Percentiles rank a stretch among this genome's conserved stretches.
These are phyloP conservation scores for Pythium aquatile DNA, from an alignment of 352 stramenopile species.

Conservation along the genomic window DNA sequence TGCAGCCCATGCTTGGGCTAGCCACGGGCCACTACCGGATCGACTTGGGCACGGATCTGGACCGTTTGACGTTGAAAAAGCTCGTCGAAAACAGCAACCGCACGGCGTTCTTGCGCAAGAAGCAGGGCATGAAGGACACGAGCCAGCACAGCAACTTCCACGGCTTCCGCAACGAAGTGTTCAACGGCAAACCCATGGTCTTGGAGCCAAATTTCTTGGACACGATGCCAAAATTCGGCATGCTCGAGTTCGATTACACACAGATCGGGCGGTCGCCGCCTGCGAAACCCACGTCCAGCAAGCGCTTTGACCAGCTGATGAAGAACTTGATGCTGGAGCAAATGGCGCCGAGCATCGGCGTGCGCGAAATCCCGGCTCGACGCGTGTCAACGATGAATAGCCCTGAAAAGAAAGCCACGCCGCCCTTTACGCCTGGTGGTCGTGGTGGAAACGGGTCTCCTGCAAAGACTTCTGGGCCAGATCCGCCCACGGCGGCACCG, in stretches of 20 bases:
- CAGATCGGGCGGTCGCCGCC: conserved; percentile 41
- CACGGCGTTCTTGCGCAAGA: conserved; percentile 70
- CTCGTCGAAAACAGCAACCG: conserved; percentile 78
- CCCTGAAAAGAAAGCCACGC: conserved; percentile 8
- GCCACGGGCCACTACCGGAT: conserved; percentile 64
- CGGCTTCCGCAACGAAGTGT: conserved; percentile 72
- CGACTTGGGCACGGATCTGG: conserved; percentile 63
- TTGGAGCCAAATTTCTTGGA: conserved; percentile 66
- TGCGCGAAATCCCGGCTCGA: conserved; percentile 17
- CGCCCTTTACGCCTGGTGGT: neutral
- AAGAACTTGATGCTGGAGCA: conserved; percentile 50
- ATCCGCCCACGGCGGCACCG: neutral
- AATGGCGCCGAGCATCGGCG: conserved; percentile 41
- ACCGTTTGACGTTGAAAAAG: conserved; percentile 67
- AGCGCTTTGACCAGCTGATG: conserved; percentile 68
- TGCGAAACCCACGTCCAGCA: conserved; percentile 46
- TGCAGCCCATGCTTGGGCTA: conserved; percentile 64
- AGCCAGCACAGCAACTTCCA: conserved; percentile 75
- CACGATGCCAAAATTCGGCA: conserved; percentile 59
- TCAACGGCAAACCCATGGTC: conserved; percentile 60
- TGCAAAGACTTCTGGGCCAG: neutral
- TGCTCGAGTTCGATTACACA: conserved; percentile 77
- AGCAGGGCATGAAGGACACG: conserved; percentile 61
- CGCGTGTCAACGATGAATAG: conserved; percentile 6
- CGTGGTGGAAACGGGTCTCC: neutral